phyloP scores from a whole-genome alignment of 306 rosid genomes.

The Sesbania bispinosa region DNA sequence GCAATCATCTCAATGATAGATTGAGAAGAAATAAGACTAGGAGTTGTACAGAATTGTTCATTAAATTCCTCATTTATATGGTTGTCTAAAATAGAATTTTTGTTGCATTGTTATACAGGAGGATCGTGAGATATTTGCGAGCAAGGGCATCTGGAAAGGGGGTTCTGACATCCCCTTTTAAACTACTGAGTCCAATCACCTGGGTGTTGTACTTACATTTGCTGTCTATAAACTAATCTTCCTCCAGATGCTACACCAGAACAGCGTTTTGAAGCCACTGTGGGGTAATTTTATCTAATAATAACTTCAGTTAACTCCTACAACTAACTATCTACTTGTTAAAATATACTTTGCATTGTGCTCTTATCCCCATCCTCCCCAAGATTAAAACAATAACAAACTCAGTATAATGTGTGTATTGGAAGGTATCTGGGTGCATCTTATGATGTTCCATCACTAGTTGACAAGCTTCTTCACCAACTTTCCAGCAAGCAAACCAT shows the following conservation, averaged over 20 bases:
- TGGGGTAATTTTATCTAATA: constrained; percentile 59
- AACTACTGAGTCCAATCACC: constrained; percentile 82
- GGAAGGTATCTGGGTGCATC: constrained; percentile 93
- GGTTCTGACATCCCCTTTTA: constrained; percentile 93
- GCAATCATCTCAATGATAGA: neutral
- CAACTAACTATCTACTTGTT: neutral
- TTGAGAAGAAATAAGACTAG: neutral
- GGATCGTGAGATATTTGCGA: constrained; percentile 91
- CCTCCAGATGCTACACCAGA: constrained; percentile 66
- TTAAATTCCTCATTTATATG: constrained; percentile 21
- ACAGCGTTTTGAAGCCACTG: constrained; percentile 75
- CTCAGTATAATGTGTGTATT: constrained; percentile 25
- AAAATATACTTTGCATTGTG: neutral
- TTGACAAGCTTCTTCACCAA: constrained; percentile 96
- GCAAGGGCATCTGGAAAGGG: constrained; percentile 93
- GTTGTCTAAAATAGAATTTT: constrained; percentile 6
- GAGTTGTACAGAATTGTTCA: neutral
- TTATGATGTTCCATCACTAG: constrained; percentile 90
- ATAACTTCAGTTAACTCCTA: neutral
- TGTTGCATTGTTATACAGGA: constrained; percentile 47
- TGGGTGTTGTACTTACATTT: constrained; percentile 94
- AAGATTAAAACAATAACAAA: neutral
- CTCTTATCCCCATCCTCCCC: neutral
- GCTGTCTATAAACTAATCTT: constrained; percentile 72
- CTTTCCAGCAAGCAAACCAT: constrained; percentile 98